Conservation (phyloP, 129 eudicot species). For the Flaveria linearis region DNA sequence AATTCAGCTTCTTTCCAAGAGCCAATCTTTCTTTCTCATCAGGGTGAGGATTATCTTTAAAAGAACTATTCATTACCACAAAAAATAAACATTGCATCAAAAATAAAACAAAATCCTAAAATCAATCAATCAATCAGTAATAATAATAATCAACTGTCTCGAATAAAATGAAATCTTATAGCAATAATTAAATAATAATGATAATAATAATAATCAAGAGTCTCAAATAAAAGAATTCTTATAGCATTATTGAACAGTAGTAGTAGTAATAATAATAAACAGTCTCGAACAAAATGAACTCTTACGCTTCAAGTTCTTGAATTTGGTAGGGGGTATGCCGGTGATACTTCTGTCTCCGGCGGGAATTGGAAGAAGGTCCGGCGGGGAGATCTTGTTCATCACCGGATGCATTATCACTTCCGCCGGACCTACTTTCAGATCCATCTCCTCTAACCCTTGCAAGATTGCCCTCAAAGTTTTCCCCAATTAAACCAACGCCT, state of each 20-base stretch:
- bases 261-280: no score
- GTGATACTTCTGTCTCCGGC: slow-evolving; percentile 59
- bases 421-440: slow-evolving; percentile 69
- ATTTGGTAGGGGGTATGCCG: slow-evolving; percentile 81
- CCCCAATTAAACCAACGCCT: slow-evolving; percentile 58
- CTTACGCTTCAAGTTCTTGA: slow-evolving; percentile 82
- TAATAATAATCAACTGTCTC: no score
- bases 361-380: slow-evolving; percentile 43
- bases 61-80: slow-evolving; percentile 39
- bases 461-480: slow-evolving; percentile 44
- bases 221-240: no score
- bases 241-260: no score
- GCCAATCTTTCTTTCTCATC: slow-evolving; percentile 79
- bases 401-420: slow-evolving; percentile 71
- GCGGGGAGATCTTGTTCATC: slow-evolving; percentile 51
- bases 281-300: no score
- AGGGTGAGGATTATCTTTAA: slow-evolving; percentile 81
- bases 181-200: no score
- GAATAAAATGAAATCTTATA: no score
- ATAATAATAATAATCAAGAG: no score
- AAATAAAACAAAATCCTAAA: background rate
- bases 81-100: slow-evolving; percentile 4
- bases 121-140: no score
- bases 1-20: slow-evolving; percentile 62
- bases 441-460: slow-evolving; percentile 61